These are phyloP conservation scores for Simplicillium sp. DNA, from an alignment of 2,329 filamentous ascomycete genomes.

Conservation along the genomic window DNA sequence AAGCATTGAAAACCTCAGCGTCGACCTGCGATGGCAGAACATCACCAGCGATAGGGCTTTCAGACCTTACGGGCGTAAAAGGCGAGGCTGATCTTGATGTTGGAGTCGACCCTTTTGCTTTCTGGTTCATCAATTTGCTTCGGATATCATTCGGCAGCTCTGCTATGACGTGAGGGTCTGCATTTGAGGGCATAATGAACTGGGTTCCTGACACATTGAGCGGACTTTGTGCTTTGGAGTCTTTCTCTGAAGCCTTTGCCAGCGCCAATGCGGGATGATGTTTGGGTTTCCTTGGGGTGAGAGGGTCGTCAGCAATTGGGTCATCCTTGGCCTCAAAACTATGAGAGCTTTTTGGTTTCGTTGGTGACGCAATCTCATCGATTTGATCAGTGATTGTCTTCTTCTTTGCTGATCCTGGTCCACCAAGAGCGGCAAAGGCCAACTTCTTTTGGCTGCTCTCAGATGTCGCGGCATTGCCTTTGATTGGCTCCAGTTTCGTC, in stretches of 20 bases:
- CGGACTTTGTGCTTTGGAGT: constrained; percentile 52
- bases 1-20: constrained; percentile 68
- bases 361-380: constrained; percentile 34
- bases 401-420: constrained; percentile 28
- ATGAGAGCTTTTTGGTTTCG: constrained; percentile 19
- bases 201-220: constrained; percentile 81
- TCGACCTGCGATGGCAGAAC: constrained; percentile 72
- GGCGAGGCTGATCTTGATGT: constrained; percentile 15
- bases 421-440: constrained; percentile 53
- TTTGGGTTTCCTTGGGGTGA: constrained; percentile 43
- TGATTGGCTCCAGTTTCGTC: constrained; percentile 81
- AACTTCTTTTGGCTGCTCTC: constrained; percentile 75
- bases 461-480: constrained; percentile 39
- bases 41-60: constrained; percentile 27
- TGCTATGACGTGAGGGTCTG: constrained; percentile 71
- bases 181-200: constrained; percentile 78
- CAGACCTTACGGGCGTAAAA: constrained; percentile 22
- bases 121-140: constrained; percentile 59
- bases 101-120: constrained; percentile 14
- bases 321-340: constrained; percentile 28
- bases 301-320: constrained; percentile 44
- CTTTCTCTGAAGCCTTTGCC: constrained; percentile 34
- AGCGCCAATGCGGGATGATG: constrained; percentile 44
- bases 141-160: constrained; percentile 80
- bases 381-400: constrained; percentile 34